These are phyloP conservation scores for Boletus coccyginus DNA, from an alignment of 768 basidiomycete species.

Conservation along the genomic window DNA sequence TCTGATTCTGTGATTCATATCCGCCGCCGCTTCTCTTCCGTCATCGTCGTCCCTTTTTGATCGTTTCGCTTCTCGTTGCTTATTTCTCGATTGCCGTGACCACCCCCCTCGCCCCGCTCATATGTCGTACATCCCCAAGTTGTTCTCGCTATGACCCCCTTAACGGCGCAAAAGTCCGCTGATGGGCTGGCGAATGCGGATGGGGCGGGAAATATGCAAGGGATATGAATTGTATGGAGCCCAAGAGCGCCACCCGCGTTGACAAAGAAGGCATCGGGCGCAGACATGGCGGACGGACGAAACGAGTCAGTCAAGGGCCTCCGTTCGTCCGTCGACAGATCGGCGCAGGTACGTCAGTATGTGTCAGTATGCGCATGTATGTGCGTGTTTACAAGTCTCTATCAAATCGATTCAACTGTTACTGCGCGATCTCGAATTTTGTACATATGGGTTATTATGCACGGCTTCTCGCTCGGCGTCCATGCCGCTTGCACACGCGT, in stretches of 20 bases:
- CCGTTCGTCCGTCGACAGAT: conserved; percentile 57
- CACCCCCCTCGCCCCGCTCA: neutral
- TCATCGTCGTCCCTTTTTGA: neutral
- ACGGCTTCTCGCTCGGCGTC: too few relatives aligned
- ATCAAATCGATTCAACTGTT: too few relatives aligned
- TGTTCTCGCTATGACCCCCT: neutral
- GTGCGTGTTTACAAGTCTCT: neutral
- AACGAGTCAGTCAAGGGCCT: conserved; percentile 55
- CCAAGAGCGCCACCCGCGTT: conserved; percentile 45
- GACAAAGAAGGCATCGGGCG: conserved; percentile 52
- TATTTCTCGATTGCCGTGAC: neutral
- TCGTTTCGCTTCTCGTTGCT: neutral
- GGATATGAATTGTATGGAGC: conserved; percentile 37
- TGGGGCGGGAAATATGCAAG: neutral
- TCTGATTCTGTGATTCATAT: neutral
- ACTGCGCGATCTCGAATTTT: too few relatives aligned
- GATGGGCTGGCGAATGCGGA: neutral
- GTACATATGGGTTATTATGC: too few relatives aligned
- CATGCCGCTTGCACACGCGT: neutral
- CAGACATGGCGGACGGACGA: conserved; percentile 56
- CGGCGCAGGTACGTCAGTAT: conserved; percentile 44
- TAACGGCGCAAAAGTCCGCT: conserved; percentile 18
- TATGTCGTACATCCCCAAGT: neutral
- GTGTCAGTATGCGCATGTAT: conserved; percentile 5
- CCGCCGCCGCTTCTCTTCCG: neutral